phyloP scores from a whole-genome alignment of 2,329 filamentous ascomycete genomes.

The Passalora sequoiae region DNA sequence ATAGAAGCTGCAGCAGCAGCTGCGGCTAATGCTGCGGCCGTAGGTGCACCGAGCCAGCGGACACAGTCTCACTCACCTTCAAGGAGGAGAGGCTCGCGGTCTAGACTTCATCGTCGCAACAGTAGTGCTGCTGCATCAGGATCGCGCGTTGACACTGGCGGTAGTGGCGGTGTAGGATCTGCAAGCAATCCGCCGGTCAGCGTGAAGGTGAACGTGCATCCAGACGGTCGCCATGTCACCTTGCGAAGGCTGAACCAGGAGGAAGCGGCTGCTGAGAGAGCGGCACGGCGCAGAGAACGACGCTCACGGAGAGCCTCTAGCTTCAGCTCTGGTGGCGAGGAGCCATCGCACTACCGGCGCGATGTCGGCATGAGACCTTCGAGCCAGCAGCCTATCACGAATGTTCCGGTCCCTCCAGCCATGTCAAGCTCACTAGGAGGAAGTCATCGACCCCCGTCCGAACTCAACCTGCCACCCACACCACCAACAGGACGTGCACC shows the following conservation, averaged over 20 bases:
- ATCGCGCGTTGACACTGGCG: slow-evolving; percentile 19
- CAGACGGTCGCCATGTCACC: slow-evolving; percentile 59
- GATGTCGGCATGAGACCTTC: slow-evolving; percentile 21
- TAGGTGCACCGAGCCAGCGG: slow-evolving; percentile 22
- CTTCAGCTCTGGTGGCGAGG: slow-evolving; percentile 36
- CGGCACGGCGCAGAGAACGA: slow-evolving; percentile 49
- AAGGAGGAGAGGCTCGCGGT: slow-evolving; percentile 13
- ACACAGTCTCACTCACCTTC: slow-evolving; percentile 29
- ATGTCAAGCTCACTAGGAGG: slow-evolving; percentile 24
- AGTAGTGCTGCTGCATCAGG: slow-evolving; percentile 20
- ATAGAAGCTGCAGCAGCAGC: slow-evolving; percentile 17
- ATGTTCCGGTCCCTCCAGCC: slow-evolving; percentile 29
- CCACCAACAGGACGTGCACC: slow-evolving; percentile 12
- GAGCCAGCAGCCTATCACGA: slow-evolving; percentile 30
- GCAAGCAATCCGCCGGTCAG: slow-evolving; percentile 53
- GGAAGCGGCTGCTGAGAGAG: slow-evolving; percentile 57
- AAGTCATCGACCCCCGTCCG: slow-evolving; percentile 22
- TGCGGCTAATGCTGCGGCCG: slow-evolving; percentile 19
- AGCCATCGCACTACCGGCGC: slow-evolving; percentile 19
- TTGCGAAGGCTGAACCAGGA: slow-evolving; percentile 57
- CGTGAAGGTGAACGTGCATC: slow-evolving; percentile 61
- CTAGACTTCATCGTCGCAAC: slow-evolving; percentile 18
- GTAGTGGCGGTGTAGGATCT: slow-evolving; percentile 25
- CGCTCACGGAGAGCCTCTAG: slow-evolving; percentile 33
- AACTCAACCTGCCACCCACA: slow-evolving; percentile 29